phyloP scores from a whole-genome alignment of 2,329 filamentous ascomycete species.

The Pseudocercospora ulei region DNA sequence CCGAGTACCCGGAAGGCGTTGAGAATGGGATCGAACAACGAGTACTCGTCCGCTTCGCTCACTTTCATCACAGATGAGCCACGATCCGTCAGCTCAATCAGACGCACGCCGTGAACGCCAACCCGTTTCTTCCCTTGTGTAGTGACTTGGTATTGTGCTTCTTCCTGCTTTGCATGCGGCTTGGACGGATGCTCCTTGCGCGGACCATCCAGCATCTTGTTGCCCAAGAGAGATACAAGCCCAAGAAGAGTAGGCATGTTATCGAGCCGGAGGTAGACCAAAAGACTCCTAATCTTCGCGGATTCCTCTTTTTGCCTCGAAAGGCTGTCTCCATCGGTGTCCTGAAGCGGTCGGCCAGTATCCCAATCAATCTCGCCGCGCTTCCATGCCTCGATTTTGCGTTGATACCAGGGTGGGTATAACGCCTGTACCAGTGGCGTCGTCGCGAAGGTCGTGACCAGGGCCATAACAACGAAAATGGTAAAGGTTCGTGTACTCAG shows the following conservation, averaged over 20 bases:
- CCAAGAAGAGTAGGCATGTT: slow-evolving; percentile 73
- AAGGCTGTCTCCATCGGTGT: slow-evolving; percentile 30
- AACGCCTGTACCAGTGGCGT: slow-evolving; percentile 64
- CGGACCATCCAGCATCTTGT: slow-evolving; percentile 38
- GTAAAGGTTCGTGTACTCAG: slow-evolving; percentile 74
- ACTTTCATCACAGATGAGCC: slow-evolving; percentile 93
- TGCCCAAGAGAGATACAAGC: slow-evolving; percentile 69
- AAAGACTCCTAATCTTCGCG: slow-evolving; percentile 52
- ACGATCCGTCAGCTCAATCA: slow-evolving; percentile 81
- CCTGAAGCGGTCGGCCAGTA: slow-evolving; percentile 44
- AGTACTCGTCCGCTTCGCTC: slow-evolving; percentile 64
- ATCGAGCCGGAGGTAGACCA: slow-evolving; percentile 76
- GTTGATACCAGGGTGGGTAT: slow-evolving; percentile 69
- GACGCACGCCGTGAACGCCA: slow-evolving; percentile 66
- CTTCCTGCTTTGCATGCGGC: slow-evolving; percentile 14
- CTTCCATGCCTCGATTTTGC: slow-evolving; percentile 64
- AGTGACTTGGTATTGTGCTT: slow-evolving; percentile 1
- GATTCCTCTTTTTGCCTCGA: slow-evolving; percentile 44
- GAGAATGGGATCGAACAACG: slow-evolving; percentile 63
- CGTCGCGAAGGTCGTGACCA: slow-evolving; percentile 74
- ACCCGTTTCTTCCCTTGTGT: slow-evolving; percentile 12
- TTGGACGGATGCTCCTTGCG: slow-evolving; percentile 35
- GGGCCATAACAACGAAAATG: slow-evolving; percentile 89
- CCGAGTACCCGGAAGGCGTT: slow-evolving; percentile 87
- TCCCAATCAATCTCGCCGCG: slow-evolving; percentile 88